Percentiles rank a stretch among this genome's conserved stretches.
Conservation (phyloP, 2,329 filamentous ascomycete species). For the Pestalotiopsis fici region DNA sequence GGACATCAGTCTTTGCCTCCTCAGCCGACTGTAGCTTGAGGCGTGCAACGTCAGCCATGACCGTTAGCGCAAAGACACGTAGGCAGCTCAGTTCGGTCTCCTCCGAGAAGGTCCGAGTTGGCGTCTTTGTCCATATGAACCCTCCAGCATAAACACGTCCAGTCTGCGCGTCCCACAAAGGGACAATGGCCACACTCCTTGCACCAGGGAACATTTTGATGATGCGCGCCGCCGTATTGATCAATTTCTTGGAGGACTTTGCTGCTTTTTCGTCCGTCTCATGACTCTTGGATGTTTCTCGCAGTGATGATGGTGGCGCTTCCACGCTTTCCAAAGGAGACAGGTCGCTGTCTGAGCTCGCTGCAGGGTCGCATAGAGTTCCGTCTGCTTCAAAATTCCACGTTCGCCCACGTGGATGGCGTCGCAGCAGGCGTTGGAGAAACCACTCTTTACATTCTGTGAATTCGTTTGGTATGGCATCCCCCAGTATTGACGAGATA, state of each 20-base stretch:
- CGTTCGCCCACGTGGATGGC: constrained; percentile 46
- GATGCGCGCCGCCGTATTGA: background rate
- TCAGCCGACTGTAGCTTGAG: constrained; percentile 37
- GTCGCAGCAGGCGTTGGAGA: constrained; percentile 39
- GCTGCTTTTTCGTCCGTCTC: background rate
- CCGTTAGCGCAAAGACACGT: constrained; percentile 50
- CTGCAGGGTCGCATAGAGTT: background rate
- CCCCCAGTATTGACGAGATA: constrained; percentile 30
- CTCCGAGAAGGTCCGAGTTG: constrained; percentile 41
- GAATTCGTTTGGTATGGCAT: constrained; percentile 23
- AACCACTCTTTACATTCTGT: constrained; percentile 29
- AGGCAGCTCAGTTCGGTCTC: constrained; percentile 51
- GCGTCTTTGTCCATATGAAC: constrained; percentile 47
- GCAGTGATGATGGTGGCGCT: background rate
- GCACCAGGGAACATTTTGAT: constrained; percentile 39
- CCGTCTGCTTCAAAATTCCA: constrained; percentile 32
- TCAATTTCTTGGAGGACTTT: background rate
- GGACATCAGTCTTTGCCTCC: constrained; percentile 56
- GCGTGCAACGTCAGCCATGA: constrained; percentile 57
- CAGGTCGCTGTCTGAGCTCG: background rate
- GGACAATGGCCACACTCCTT: constrained; percentile 46
- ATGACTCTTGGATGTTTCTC: background rate
- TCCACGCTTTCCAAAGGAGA: background rate
- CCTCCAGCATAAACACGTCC: constrained; percentile 51
- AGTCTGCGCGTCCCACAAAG: constrained; percentile 46